Conservation (phyloP, 768 basidiomycete species). For the Kwoniella dejecticola region DNA sequence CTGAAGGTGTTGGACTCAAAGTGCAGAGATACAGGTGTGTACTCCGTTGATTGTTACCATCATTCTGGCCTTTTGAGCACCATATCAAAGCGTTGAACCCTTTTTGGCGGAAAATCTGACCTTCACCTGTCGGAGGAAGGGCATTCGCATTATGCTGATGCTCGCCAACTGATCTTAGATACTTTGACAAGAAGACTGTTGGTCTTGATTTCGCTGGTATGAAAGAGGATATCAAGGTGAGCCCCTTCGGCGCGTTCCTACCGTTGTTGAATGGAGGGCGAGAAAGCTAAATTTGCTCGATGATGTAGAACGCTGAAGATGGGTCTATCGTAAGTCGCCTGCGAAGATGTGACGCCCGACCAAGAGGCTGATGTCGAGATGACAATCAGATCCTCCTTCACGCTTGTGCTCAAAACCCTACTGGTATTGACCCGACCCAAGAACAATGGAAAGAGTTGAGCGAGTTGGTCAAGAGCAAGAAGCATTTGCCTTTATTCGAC, state of each 20-base stretch:
- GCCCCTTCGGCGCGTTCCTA: not conserved
- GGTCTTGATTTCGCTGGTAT: conserved; percentile 89
- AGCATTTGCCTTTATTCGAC: conserved; percentile 95
- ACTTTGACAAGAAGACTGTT: conserved; percentile 76
- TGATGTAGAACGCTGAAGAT: conserved; percentile 63
- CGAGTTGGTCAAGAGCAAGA: conserved; percentile 75
- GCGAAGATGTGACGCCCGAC: too few relatives aligned
- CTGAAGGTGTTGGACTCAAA: conserved; percentile 82
- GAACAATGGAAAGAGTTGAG: conserved; percentile 92
- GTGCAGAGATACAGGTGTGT: conserved; percentile 84
- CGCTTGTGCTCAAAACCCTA: conserved; percentile 98
- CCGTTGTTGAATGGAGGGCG: too few relatives aligned
- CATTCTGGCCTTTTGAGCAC: too few relatives aligned
- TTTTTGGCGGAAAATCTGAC: too few relatives aligned
- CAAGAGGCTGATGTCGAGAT: too few relatives aligned
- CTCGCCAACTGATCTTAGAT: too few relatives aligned
- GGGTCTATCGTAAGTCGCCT: conserved; percentile 64
- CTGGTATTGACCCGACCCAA: conserved; percentile 90
- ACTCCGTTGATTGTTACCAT: too few relatives aligned
- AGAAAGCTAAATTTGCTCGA: conserved; percentile 3
- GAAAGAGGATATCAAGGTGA: conserved; percentile 79
- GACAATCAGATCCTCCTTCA: conserved; percentile 82
- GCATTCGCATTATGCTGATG: too few relatives aligned
- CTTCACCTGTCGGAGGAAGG: too few relatives aligned
- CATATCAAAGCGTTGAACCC: too few relatives aligned